Conservation (phyloP, 805 yeast species). For the Nakazawaea wyomingensis region DNA sequence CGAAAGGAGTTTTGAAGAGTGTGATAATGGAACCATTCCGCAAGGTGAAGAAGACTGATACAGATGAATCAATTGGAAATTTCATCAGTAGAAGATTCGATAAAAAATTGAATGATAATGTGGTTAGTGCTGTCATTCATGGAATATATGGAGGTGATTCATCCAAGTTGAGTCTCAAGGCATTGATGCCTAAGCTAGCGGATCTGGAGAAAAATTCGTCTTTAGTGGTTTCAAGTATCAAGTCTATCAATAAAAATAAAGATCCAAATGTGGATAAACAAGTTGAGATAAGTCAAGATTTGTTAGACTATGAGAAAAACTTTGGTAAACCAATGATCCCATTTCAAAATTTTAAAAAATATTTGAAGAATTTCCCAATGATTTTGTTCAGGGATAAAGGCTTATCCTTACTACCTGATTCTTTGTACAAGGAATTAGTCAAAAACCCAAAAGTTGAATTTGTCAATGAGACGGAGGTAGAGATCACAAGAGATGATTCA, state of each 20-base stretch:
- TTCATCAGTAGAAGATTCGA: conserved; percentile 73
- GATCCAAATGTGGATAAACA: not conserved
- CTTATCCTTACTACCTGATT: conserved; percentile 45
- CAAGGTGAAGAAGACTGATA: conserved; percentile 19
- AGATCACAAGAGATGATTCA: conserved; percentile 11
- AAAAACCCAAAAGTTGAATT: conserved; percentile 37
- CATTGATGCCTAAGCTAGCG: conserved; percentile 52
- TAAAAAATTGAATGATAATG: conserved; percentile 40
- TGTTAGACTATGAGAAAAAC: conserved; percentile 32
- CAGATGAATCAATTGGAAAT: conserved; percentile 69
- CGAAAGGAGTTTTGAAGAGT: conserved; percentile 40
- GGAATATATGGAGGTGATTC: conserved; percentile 93
- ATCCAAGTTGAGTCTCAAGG: conserved; percentile 54
- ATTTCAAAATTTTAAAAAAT: conserved; percentile 29
- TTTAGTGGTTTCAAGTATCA: conserved; percentile 39
- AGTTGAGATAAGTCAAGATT: conserved; percentile 21
- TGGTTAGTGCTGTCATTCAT: conserved; percentile 77
- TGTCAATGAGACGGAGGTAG: conserved; percentile 20
- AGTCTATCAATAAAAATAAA: conserved; percentile 25
- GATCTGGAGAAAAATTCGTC: conserved; percentile 55
- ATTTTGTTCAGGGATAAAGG: conserved; percentile 50
- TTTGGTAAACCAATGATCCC: conserved; percentile 35
- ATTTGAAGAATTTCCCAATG: conserved; percentile 56
- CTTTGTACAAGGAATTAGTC: conserved; percentile 33
- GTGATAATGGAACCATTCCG: conserved; percentile 47